Evolutionary conservation across 495 filamentous ascomycete genomes (phyloP).

Genomic region (Hypoxylon fragiforme): DNA sequence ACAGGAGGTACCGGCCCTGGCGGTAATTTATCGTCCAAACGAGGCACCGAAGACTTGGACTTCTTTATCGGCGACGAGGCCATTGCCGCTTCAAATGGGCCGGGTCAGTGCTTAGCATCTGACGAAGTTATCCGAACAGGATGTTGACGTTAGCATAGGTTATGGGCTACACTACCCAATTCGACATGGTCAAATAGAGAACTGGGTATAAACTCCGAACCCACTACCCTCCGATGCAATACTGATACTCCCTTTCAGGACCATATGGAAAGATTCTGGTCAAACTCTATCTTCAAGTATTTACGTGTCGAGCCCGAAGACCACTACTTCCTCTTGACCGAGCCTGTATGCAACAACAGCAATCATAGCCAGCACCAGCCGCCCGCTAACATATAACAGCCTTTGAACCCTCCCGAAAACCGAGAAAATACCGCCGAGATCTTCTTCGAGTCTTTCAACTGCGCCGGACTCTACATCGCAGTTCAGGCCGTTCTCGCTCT

Average conservation of each 20-base stretch:
- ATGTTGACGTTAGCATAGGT: slow-evolving; percentile 52
- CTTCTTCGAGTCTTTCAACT: slow-evolving; percentile 99
- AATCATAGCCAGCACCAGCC: background rate
- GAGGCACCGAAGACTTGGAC: slow-evolving; percentile 95
- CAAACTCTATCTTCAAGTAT: slow-evolving; percentile 99
- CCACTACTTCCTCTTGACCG: slow-evolving; percentile 95
- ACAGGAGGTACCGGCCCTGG: slow-evolving; percentile 82
- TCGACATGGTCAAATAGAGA: slow-evolving; percentile 95
- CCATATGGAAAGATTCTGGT: slow-evolving; percentile 99
- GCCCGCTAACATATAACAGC: slow-evolving; percentile 56
- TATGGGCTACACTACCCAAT: slow-evolving; percentile 98
- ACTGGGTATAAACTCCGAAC: slow-evolving; percentile 67
- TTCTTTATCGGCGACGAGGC: slow-evolving; percentile 99
- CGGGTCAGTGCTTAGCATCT: slow-evolving; percentile 56
- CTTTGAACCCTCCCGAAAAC: slow-evolving; percentile 96
- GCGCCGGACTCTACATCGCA: slow-evolving; percentile 96
- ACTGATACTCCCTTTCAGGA: slow-evolving; percentile 60
- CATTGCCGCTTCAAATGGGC: slow-evolving; percentile 77
- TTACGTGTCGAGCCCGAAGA: slow-evolving; percentile 97
- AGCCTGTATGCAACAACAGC: slow-evolving; percentile 67
- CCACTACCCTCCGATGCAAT: background rate
- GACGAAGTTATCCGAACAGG: slow-evolving; percentile 12
- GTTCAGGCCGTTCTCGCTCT: slow-evolving; percentile 96
- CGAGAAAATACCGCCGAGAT: slow-evolving; percentile 99
- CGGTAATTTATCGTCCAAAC: slow-evolving; percentile 84